These are phyloP conservation scores for Apiospora koreana DNA, from an alignment of 2,329 filamentous ascomycete genomes.

Conservation along the genomic window DNA sequence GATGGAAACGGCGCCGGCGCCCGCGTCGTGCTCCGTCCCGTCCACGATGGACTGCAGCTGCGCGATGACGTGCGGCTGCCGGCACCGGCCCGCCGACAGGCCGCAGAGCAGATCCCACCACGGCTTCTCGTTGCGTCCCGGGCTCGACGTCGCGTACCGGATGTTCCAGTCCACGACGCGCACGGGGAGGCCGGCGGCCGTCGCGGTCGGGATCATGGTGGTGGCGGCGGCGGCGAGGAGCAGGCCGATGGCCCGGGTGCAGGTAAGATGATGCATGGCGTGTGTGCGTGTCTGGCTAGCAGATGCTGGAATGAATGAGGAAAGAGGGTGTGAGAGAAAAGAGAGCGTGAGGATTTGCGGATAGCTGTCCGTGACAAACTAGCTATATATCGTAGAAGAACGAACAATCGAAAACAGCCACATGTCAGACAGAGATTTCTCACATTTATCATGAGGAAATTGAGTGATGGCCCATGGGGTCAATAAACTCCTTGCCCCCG, in stretches of 20 bases:
- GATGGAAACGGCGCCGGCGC: conserved; percentile 41
- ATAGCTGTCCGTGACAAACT: background rate
- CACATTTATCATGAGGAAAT: no score
- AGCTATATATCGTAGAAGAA: no score
- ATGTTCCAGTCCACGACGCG: conserved; percentile 70
- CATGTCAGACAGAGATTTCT: background rate
- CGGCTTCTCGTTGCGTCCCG: conserved; percentile 55
- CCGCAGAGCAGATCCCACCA: conserved; percentile 43
- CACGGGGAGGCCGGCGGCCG: conserved; percentile 38
- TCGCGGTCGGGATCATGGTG: background rate
- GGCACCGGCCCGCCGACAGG: conserved; percentile 28
- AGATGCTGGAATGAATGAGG: background rate
- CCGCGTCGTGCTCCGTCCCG: conserved; percentile 52
- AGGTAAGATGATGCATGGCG: background rate
- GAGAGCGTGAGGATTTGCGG: background rate
- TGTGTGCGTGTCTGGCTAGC: background rate
- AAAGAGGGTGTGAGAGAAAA: background rate
- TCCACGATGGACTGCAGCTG: conserved; percentile 48
- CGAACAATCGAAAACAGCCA: background rate
- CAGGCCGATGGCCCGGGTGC: background rate
- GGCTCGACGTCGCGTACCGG: conserved; percentile 59
- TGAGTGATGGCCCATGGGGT: no score
- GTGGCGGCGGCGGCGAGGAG: background rate
- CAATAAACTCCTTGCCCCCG: background rate
- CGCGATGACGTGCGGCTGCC: conserved; percentile 53